Percentiles rank a stretch among this genome's conserved stretches.
Conservation (phyloP, 78 protist genomes). For the Ministeria vibrans region DNA sequence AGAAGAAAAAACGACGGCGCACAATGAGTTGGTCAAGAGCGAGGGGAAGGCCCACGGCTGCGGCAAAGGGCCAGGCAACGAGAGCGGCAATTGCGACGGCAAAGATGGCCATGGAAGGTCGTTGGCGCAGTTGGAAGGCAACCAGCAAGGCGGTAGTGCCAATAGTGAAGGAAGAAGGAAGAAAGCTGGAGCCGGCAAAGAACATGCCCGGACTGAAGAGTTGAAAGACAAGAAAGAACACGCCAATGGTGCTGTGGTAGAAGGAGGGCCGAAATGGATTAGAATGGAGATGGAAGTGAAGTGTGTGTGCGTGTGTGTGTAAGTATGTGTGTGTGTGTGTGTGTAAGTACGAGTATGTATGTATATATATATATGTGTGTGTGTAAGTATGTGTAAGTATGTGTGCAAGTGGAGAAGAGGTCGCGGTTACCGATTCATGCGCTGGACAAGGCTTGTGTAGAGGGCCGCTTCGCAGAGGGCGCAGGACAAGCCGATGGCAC, state of each 20-base stretch:
- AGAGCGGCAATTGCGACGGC: conserved; percentile 34
- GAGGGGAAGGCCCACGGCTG: conserved; percentile 40
- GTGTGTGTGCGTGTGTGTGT: no score
- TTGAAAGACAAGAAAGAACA: not conserved
- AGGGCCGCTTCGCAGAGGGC: not conserved
- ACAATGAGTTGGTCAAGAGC: conserved; percentile 27
- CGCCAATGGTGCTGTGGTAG: not conserved
- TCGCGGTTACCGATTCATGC: not conserved
- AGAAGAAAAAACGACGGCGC: not conserved
- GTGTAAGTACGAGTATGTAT: no score
- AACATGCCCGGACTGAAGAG: not conserved
- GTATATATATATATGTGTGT: no score
- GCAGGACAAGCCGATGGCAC: not conserved
- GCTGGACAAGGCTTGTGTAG: not conserved
- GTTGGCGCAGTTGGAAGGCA: not conserved
- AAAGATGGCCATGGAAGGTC: not conserved
- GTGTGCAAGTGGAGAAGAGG: no score
- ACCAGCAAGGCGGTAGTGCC: not conserved
- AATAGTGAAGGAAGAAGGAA: not conserved
- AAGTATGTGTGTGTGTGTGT: no score
- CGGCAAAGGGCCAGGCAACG: conserved; percentile 74
- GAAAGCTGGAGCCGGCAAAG: not conserved
- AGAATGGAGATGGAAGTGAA: no score
- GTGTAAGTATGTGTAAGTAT: no score
- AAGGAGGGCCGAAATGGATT: no score